Percentiles rank a stretch among this genome's conserved stretches.
Conservation (phyloP, 371 early-diverging fungal genomes). For the Cokeromyces recurvatus region DNA sequence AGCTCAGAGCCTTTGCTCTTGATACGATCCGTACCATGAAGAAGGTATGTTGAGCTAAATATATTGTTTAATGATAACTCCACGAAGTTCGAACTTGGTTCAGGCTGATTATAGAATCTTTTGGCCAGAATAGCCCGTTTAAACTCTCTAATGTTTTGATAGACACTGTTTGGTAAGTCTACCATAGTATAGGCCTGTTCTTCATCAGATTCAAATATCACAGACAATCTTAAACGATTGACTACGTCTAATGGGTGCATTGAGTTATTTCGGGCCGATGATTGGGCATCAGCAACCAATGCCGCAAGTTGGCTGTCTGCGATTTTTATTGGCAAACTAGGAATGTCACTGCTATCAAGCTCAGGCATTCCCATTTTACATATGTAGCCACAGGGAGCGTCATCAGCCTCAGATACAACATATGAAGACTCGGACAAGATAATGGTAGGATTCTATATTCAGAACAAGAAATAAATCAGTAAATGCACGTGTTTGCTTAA, state of each 20-base stretch:
- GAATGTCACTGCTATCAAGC: slow-evolving; percentile 1
- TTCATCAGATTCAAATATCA: slow-evolving; percentile 1
- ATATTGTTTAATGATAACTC: not conserved
- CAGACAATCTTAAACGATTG: slow-evolving; percentile 1
- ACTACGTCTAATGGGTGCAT: slow-evolving; percentile 1
- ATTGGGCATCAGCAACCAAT: slow-evolving; percentile 2
- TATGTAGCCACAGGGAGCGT: slow-evolving; percentile 3
- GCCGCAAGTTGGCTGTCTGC: slow-evolving; percentile 2
- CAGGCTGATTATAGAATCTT: not conserved
- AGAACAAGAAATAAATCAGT: slow-evolving; percentile 2
- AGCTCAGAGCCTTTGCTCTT: slow-evolving; percentile 2
- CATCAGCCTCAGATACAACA: not conserved
- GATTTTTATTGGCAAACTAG: not conserved
- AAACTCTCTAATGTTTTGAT: not conserved
- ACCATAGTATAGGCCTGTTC: not conserved
- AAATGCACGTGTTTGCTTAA: not conserved
- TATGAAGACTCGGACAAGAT: slow-evolving; percentile 2
- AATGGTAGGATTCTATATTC: slow-evolving; percentile 2
- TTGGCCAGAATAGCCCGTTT: not conserved
- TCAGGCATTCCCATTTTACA: slow-evolving; percentile 6
- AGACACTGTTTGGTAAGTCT: not conserved
- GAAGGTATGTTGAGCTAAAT: not conserved
- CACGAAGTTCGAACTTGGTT: not conserved
- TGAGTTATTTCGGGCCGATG: not conserved
- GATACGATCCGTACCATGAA: not conserved